Base-by-base conservation (phyloP, 2,329 filamentous ascomycete genomes). In the Setomelanomma holmii region DNA sequence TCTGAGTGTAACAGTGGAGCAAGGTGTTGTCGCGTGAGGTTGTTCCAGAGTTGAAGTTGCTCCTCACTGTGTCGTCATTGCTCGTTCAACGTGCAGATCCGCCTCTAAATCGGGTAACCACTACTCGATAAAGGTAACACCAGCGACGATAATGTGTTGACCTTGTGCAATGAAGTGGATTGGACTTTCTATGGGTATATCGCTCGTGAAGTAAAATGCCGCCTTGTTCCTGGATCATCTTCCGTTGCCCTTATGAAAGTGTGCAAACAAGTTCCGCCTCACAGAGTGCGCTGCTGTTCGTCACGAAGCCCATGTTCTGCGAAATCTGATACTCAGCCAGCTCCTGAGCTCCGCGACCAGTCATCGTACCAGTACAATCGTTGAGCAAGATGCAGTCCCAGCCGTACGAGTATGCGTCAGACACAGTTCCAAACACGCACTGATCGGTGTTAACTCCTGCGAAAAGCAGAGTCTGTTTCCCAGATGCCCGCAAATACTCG, bases 391-490 rank as follows among this genome's bases (percentile, higher is more conserved):
- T 65, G 67, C 74, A 77, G 49, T 77, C 75, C 72, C 73, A 78
- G 20, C 57, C 75, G 53, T 68, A 78, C 14, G 68, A 74, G 61
- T 77, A 78, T 1, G 75, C 73, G 45, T 77, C 75, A 12, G 73
- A 75, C 19, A 77, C 61, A 1, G 75, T 78, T 20, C 75, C 76
- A 22, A 77, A 71, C 10, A 78, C 64, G 43, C 75, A 78, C 59
- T 77, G 76, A 56, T 78, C 75, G 8, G 75, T 78, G 55, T 78
- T 78, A 44, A 77, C 74, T 19, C 75, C 75, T 16, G 76, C 71
- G 50, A 78, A 78, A 4, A 78, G 57, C 17, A 78, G 54, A 1
- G 75, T 77, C 58, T 76, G 76, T 64, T 76, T 77, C 34, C 69
- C 67, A n/a, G 68, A 71, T 48, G 72, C 66, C 11, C 71, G 62